A percentile compares a stretch with the other conserved stretches of the same genome.
phyloP scores from a whole-genome alignment of 1,139 yeast species.

The Nakaseomyces kungkrabaensis region DNA sequence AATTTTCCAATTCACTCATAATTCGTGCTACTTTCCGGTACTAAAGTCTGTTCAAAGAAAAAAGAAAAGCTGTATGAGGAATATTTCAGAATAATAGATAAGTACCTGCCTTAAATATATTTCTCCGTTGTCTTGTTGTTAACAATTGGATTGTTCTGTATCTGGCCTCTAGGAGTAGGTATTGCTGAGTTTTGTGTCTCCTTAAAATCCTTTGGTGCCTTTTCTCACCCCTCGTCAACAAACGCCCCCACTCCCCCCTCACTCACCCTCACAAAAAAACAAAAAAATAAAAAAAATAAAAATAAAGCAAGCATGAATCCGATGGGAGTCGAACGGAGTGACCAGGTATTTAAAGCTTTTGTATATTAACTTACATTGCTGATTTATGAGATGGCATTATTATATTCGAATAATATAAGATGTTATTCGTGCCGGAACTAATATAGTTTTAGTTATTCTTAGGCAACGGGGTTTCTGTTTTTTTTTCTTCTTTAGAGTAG shows the following conservation, averaged over 20 bases:
- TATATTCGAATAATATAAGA: no score
- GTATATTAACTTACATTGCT: no score
- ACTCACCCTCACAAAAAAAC: no score
- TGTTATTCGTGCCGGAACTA: no score
- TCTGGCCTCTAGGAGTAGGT: not conserved
- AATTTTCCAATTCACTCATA: conserved; percentile 28
- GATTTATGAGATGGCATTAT: no score
- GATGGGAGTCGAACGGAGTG: no score
- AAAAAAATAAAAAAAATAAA: no score
- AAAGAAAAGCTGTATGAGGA: not conserved
- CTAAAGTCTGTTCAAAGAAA: not conserved
- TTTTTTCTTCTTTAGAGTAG: not conserved
- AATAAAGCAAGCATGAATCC: no score
- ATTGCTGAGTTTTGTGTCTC: not conserved
- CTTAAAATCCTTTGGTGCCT: not conserved
- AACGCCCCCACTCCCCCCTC: no score
- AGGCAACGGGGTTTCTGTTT: not conserved
- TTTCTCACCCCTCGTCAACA: not conserved
- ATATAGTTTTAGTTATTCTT: no score
- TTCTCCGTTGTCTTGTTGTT: not conserved
- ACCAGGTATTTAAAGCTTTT: no score
- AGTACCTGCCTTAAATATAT: not conserved
- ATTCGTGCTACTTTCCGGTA: no score
- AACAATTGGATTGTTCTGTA: not conserved
- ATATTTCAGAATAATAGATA: not conserved